Base-by-base conservation (phyloP, 1,284 basidiomycete genomes). In the Omphalotus olearius region DNA sequence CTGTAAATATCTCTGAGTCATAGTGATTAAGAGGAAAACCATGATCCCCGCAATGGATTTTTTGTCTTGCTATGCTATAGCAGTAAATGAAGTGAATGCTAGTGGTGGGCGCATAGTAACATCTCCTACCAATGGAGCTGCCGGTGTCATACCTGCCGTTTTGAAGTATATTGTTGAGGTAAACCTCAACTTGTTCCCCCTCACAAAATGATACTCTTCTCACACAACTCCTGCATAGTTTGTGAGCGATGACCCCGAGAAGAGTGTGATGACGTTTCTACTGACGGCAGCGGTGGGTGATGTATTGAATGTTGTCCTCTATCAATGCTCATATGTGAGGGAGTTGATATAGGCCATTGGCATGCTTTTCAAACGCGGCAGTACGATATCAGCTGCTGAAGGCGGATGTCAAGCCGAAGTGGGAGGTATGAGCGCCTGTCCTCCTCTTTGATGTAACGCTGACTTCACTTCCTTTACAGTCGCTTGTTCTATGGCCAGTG, bases 311-410 rank as follows among this genome's bases (percentile, higher is more conserved):
- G 38, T 10, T 26, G 23, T 28, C 50, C 38, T 17, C 43, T 6
- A 25, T 33, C 2, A 3, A 10, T 33, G 13, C 7, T 54, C n/a
- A 54, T 46, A 47, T n/a, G 5, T 23, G 23, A 23, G 2, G 26
- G 18, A 51, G 41, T 42, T 33, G 18, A 55, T 25, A 42, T 55
- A 82, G 93, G 88, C 94, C 1, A 73, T 98, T 50, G 94, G 94
- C 4, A 98, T 98, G 96, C 74, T 98, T 16, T 98, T 96, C 76
- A 98, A 98, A 67, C 82, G 95, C 50, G 95, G 95, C 18, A 95
- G 93, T 51, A 98, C 95, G 0, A 98, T 98, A 47, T 91, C 88
- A 40, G 96, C 95, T 7, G 95, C 96, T 0, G 95, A 98, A 68
- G 93, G 93, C 38, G 93, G 88, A 17, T 91, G 88, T 64, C 89